Conservation (phyloP, 371 early-diverging fungal species). For the Mucor sp. region DNA sequence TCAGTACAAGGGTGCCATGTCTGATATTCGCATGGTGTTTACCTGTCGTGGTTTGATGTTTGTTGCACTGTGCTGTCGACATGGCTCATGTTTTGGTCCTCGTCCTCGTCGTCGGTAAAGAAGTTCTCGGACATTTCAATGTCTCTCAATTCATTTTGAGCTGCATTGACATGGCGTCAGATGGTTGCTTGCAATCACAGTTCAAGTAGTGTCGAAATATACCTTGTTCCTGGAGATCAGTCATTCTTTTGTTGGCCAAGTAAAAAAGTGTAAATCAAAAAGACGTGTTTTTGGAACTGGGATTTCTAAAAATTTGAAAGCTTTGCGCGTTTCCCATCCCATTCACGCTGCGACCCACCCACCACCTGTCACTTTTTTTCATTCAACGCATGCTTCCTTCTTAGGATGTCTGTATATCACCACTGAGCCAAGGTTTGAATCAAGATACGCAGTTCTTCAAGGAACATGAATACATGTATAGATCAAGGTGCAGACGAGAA, state of each 20-base stretch:
- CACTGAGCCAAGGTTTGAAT: no score
- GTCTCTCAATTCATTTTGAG: conserved; percentile 17
- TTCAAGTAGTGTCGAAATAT: not conserved
- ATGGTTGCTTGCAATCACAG: not conserved
- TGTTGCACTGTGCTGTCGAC: not conserved
- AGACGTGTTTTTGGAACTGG: not conserved
- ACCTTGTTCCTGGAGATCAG: conserved; percentile 1
- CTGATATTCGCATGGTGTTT: not conserved
- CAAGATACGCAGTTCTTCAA: no score
- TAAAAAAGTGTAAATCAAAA: not conserved
- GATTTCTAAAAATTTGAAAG: not conserved
- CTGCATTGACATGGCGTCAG: not conserved
- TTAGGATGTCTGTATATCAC: no score
- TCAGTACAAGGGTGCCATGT: not conserved
- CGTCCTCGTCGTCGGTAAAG: conserved; percentile 23
- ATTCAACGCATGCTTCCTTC: no score
- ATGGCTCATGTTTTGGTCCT: not conserved
- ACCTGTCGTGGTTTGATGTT: not conserved
- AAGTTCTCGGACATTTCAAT: conserved; percentile 13
- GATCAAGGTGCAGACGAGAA: no score
- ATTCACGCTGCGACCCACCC: not conserved
- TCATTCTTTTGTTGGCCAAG: not conserved
- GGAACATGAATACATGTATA: no score
- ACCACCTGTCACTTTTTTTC: not conserved
- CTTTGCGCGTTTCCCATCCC: not conserved